Base-by-base conservation (phyloP, 2,329 filamentous ascomycete species). In the Aureobasidium mangrovei region DNA sequence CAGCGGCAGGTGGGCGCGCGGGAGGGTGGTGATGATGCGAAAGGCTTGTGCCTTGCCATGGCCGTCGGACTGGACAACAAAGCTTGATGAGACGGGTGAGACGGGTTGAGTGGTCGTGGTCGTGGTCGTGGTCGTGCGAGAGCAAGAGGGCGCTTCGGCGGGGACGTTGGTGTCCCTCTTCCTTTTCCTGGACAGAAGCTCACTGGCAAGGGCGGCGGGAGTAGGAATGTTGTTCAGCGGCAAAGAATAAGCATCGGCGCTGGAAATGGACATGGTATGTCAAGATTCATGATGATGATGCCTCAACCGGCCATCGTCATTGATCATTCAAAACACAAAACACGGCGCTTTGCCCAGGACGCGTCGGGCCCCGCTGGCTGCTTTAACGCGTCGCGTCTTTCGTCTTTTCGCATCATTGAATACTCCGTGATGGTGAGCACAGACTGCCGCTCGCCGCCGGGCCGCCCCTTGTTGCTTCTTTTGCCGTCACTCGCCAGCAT, bases 1-100 rank as follows among this genome's bases (percentile, higher is more conserved):
- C n/a, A 86, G 70, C 4, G 79, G 72, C 4, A 86, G 72, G 57
- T 77, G 70, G 60, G 82, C 74, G 60, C 84, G 79, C 29, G 80
- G 77, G 3, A 87, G 69, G 28, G 86, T 70, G 38, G 56, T 61
- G 40, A 69, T 31, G 26, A 66, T 65, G 31, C 59, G 62, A 42
- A 69, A 62, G 18, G 55, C 56, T 29, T 57, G 59, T 26, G 66
- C 60, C n/a, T 33, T 55, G 40, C 49, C 52, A 42, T 57, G 45
- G 43, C 42, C 36, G 29, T 38, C 40, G 18, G 51, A 44, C 51
- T 54, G 51, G 4, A 4, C 7, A 8, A n/a, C 7, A 7, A 18
- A 4, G 10, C 18, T 33, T 49, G 4, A 10, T 12, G 32, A 32
- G 24, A 35, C 7, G 48, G 18, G 18, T 18, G 18, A 18, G 18